phyloP scores from a whole-genome alignment of 164 flowering plant genomes.

The Magnolia officinalis region DNA sequence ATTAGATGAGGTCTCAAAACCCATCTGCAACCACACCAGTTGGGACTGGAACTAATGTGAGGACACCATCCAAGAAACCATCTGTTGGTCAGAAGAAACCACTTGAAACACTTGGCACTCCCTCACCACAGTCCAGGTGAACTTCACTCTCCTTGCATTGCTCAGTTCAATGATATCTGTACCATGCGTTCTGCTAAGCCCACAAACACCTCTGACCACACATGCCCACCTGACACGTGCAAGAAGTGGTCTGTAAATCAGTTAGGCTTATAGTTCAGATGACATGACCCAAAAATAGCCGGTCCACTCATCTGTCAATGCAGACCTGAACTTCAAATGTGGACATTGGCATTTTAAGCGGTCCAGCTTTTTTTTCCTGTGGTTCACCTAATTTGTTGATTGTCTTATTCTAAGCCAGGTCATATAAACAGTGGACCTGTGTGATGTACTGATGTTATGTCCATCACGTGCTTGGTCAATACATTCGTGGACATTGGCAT shows the following conservation, averaged over 20 bases:
- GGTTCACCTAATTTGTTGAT: too few relatives aligned
- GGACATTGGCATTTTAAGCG: too few relatives aligned
- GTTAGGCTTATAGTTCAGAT: background rate
- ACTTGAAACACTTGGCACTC: conserved; percentile 57
- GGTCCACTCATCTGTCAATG: too few relatives aligned
- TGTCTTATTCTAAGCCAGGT: too few relatives aligned
- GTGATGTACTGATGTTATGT: background rate
- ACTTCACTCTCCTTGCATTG: background rate
- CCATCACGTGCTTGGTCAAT: background rate
- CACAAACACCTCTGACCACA: background rate
- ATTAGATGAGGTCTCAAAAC: conserved; percentile 44
- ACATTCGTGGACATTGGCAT: too few relatives aligned
- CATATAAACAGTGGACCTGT: background rate
- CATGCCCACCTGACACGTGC: background rate
- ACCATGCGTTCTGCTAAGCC: background rate
- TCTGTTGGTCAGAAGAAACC: conserved; percentile 84
- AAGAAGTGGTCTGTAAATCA: background rate
- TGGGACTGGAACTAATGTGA: conserved; percentile 40
- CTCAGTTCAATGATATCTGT: background rate
- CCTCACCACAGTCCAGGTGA: conserved; percentile 64
- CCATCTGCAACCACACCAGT: conserved; percentile 41
- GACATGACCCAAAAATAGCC: too few relatives aligned
- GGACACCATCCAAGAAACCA: conserved; percentile 62
- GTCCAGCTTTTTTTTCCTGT: too few relatives aligned
- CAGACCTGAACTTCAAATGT: too few relatives aligned